These are phyloP conservation scores for Fusarium chlamydosporum DNA, from an alignment of 2,329 filamentous ascomycete genomes.

Conservation along the genomic window DNA sequence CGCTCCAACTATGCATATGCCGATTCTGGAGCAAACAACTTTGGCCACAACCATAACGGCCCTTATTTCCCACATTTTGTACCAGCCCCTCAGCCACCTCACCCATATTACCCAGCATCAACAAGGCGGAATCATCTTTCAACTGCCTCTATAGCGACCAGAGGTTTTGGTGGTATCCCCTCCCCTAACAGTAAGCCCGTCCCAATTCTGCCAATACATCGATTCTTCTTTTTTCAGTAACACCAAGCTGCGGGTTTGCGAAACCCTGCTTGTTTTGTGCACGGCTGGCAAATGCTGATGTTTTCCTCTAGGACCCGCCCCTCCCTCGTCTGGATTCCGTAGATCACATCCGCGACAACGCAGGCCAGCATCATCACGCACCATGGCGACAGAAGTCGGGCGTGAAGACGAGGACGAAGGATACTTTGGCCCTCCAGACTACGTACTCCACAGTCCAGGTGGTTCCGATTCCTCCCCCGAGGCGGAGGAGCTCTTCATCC, in stretches of 20 bases:
- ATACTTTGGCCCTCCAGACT: conserved; percentile 36
- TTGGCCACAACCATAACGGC: conserved; percentile 39
- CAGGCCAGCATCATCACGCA: conserved; percentile 46
- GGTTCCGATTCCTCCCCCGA: conserved; percentile 31
- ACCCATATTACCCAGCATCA: conserved; percentile 31
- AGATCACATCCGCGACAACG: conserved; percentile 49
- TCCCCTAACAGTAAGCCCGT: conserved; percentile 46
- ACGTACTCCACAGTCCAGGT: conserved; percentile 19
- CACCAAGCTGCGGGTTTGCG: conserved; percentile 16
- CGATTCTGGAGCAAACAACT: conserved; percentile 40
- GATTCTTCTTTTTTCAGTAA: conserved; percentile 7
- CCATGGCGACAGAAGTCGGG: conserved; percentile 43
- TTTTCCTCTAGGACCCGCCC: conserved; percentile 39
- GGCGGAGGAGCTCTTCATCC: conserved; percentile 55
- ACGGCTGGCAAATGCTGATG: conserved; percentile 22
- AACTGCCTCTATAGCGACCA: conserved; percentile 36
- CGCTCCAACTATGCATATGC: conserved; percentile 38
- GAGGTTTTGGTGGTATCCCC: conserved; percentile 38
- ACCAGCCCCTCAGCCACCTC: conserved; percentile 39
- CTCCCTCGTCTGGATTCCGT: conserved; percentile 47
- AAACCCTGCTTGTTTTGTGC: conserved; percentile 13
- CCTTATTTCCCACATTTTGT: conserved; percentile 26
- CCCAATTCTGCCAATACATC: not conserved
- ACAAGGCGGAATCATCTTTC: conserved; percentile 38
- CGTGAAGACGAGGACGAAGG: conserved; percentile 40